Evolutionary conservation across 306 rosid genomes (phyloP).

Genomic region (Gynostemma pentaphyllum): DNA sequence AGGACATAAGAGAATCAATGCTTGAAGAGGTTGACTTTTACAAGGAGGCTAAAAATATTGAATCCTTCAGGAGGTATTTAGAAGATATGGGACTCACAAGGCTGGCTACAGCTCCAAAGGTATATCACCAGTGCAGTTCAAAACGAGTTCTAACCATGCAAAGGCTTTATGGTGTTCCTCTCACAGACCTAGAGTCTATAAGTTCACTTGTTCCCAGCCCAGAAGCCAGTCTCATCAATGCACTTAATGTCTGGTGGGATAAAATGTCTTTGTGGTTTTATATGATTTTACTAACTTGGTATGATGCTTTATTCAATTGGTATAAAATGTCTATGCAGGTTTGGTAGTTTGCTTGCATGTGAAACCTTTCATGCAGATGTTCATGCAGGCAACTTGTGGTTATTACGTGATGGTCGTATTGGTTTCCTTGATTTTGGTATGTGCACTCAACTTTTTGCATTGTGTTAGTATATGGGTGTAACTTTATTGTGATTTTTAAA

Average conservation of each 20-base stretch:
- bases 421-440: conserved; percentile 97
- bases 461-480: conserved; percentile 9
- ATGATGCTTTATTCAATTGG: conserved; percentile 9
- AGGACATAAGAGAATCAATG: conserved; percentile 90
- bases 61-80: conserved; percentile 81
- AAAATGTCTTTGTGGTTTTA: neutral
- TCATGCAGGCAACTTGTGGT: conserved; percentile 94
- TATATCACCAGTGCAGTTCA: conserved; percentile 69
- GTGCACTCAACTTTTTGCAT: conserved; percentile 13
- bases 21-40: conserved; percentile 95
- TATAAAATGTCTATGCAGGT: conserved; percentile 46
- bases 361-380: conserved; percentile 97
- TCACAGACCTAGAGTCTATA: conserved; percentile 80
- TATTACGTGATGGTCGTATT: conserved; percentile 87
- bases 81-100: conserved; percentile 76
- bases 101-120: conserved; percentile 91
- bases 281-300: neutral
- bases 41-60: conserved; percentile 91
- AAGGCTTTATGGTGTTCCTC: conserved; percentile 92
- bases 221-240: conserved; percentile 80
- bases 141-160: conserved; percentile 71
- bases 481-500: neutral
- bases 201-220: conserved; percentile 75
- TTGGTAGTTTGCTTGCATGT: conserved; percentile 97
- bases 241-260: conserved; percentile 88